Evolutionary conservation across 345 rosid genomes (phyloP).

Genomic region (Populus simonii): DNA sequence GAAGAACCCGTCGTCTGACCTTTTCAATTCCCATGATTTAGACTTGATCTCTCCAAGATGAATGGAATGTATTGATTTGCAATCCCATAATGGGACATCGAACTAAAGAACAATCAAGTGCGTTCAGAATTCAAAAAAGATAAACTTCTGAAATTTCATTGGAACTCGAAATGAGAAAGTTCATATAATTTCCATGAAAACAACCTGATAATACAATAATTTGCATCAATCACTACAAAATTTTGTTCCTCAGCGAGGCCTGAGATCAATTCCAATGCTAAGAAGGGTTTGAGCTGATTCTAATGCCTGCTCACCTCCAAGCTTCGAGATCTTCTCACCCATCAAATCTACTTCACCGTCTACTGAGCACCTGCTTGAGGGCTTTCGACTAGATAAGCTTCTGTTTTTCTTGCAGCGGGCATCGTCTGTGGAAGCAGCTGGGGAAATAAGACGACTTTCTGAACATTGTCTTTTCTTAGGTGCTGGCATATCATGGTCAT

Average conservation of each 20-base stretch:
- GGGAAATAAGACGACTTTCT: background rate
- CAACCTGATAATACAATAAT: background rate
- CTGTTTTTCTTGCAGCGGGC: background rate
- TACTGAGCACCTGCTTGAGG: background rate
- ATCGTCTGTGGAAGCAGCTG: background rate
- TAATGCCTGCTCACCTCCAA: conserved; percentile 27
- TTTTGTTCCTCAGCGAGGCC: background rate
- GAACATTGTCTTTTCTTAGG: conserved; percentile 11
- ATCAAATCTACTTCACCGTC: conserved; percentile 11
- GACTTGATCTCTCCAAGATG: too few species aligned
- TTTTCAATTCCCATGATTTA: too few species aligned
- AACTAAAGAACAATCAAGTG: too few species aligned
- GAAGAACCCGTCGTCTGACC: too few species aligned
- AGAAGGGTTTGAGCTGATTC: conserved; percentile 30
- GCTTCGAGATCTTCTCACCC: conserved; percentile 23
- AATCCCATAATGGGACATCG: too few species aligned
- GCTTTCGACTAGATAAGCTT: background rate
- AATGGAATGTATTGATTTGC: too few species aligned
- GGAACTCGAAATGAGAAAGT: background rate
- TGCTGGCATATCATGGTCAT: conserved; percentile 25
- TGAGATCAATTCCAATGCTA: conserved; percentile 16
- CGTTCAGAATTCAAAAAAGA: background rate
- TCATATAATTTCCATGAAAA: background rate
- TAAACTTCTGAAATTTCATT: conserved; percentile 4
- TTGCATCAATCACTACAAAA: background rate